phyloP scores from a whole-genome alignment of 2,329 filamentous ascomycete species.

The Botryotinia narcissicola region DNA sequence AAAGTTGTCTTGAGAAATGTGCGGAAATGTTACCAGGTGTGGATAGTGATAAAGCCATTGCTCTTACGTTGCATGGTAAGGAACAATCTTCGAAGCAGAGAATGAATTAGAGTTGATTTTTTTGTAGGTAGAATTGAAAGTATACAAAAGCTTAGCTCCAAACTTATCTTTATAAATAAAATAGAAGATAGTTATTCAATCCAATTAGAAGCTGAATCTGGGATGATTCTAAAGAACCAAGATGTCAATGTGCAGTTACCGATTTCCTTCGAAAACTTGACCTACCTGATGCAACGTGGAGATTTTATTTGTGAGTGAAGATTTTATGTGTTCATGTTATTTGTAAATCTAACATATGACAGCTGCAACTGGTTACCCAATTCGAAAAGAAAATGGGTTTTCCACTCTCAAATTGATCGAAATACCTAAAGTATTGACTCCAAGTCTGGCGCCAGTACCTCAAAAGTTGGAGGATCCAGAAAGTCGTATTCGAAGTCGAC shows the following conservation, averaged over 20 bases:
- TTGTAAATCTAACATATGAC: conserved; percentile 26
- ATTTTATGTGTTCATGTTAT: background rate
- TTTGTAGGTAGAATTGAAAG: conserved; percentile 66
- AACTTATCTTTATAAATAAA: conserved; percentile 82
- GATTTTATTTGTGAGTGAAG: conserved; percentile 73
- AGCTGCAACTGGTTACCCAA: conserved; percentile 66
- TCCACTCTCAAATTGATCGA: conserved; percentile 67
- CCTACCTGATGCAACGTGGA: conserved; percentile 69
- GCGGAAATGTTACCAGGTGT: background rate
- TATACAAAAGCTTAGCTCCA: conserved; percentile 61
- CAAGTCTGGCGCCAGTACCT: conserved; percentile 77
- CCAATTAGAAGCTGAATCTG: conserved; percentile 69
- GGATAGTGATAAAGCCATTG: background rate
- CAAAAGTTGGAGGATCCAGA: conserved; percentile 67
- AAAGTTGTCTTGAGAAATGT: conserved; percentile 7
- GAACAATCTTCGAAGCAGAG: background rate
- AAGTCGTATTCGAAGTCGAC: conserved; percentile 71
- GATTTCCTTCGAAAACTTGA: conserved; percentile 56
- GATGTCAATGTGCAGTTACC: conserved; percentile 1
- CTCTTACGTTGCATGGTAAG: conserved; percentile 28
- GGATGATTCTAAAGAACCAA: conserved; percentile 45
- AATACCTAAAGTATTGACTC: conserved; percentile 71
- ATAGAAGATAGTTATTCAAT: conserved; percentile 68
- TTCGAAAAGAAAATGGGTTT: conserved; percentile 65
- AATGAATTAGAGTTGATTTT: conserved; percentile 8